Evolutionary conservation across 176 grass and related monocot genomes (phyloP).

Genomic region (Phragmites australis): DNA sequence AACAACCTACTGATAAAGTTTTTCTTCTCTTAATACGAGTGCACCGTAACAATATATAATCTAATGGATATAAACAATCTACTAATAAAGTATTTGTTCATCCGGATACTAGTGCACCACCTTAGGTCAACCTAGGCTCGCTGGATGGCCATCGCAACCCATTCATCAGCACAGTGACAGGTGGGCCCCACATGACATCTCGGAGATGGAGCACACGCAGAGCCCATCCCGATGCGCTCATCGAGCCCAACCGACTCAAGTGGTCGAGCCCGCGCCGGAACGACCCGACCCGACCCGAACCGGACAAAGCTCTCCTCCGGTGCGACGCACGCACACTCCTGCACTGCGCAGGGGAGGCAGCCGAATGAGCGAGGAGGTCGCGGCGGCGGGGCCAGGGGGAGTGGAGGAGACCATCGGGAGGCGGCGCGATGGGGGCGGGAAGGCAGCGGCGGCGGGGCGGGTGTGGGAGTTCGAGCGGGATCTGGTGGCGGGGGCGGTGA

Average conservation of each 20-base stretch:
- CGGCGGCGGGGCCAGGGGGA: constrained; percentile 26
- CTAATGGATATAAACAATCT: no score
- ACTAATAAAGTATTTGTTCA: no score
- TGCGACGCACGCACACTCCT: neutral
- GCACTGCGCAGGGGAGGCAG: neutral
- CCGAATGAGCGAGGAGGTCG: constrained; percentile 58
- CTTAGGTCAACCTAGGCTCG: no score
- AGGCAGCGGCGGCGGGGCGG: constrained; percentile 28
- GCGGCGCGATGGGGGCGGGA: constrained; percentile 17
- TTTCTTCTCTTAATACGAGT: no score
- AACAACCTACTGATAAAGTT: no score
- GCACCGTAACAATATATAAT: no score
- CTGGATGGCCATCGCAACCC: no score
- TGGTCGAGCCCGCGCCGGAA: neutral
- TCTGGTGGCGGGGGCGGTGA: constrained; percentile 89
- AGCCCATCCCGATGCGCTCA: neutral
- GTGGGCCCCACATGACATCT: neutral
- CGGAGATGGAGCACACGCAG: neutral
- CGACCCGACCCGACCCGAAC: neutral
- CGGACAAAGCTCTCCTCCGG: neutral
- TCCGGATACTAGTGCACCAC: no score
- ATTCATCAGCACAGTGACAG: no score
- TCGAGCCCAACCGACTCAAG: constrained; percentile 9
- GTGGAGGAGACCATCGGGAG: constrained; percentile 56
- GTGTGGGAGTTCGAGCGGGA: constrained; percentile 87